A percentile compares a stretch with the other conserved stretches of the same genome.
Evolutionary conservation across 2,329 filamentous ascomycete species (phyloP).

Genomic region (Fusarium drepaniforme): DNA sequence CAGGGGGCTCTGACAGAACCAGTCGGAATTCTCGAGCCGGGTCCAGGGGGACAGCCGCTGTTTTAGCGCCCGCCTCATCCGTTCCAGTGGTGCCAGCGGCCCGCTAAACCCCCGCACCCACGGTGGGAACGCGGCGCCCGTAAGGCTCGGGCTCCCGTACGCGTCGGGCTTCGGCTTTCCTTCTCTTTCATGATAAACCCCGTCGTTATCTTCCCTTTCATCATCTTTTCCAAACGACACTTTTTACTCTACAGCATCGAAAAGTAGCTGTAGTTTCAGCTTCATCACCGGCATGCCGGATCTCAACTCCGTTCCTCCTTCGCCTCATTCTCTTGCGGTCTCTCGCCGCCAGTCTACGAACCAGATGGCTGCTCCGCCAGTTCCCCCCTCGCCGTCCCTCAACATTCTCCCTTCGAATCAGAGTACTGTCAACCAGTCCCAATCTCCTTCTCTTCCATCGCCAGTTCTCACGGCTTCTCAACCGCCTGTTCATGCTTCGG

Average conservation of each 20-base stretch:
- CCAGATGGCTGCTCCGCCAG: constrained; percentile 57
- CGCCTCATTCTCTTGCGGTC: constrained; percentile 58
- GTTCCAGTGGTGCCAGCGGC: constrained; percentile 33
- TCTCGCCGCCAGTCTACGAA: constrained; percentile 59
- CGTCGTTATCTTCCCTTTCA: not conserved
- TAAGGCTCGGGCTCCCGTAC: constrained; percentile 11
- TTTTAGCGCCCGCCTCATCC: constrained; percentile 39
- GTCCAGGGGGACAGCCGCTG: constrained; percentile 11
- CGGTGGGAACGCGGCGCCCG: constrained; percentile 25
- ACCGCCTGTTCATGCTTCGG: constrained; percentile 36
- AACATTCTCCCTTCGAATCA: constrained; percentile 71
- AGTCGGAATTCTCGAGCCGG: constrained; percentile 11
- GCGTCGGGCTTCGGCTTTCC: constrained; percentile 14
- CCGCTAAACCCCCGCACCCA: constrained; percentile 38
- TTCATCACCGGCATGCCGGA: constrained; percentile 60
- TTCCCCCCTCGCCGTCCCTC: constrained; percentile 57
- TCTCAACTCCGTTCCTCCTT: constrained; percentile 67
- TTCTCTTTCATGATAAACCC: constrained; percentile 1
- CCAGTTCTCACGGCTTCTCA: constrained; percentile 47
- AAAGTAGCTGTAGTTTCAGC: not conserved
- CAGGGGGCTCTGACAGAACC: constrained; percentile 1
- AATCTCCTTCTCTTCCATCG: constrained; percentile 49
- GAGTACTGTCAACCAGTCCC: constrained; percentile 58
- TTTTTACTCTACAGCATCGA: not conserved
- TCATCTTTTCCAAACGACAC: not conserved